Evolutionary conservation across 2,329 filamentous ascomycete genomes (phyloP).

Genomic region (Phyllosticta ampelicida): DNA sequence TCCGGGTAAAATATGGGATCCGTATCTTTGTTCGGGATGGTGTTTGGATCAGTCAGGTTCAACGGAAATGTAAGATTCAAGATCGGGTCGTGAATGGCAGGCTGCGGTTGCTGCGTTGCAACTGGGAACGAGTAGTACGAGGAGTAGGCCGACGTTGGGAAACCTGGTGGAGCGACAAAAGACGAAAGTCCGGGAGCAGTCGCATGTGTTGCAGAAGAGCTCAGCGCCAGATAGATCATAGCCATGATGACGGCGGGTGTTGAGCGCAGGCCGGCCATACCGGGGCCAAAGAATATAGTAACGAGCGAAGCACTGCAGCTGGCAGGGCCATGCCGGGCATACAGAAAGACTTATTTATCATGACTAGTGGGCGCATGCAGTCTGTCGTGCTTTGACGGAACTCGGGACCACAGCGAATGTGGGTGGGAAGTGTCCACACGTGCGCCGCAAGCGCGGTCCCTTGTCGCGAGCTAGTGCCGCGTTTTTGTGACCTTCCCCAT

Average conservation of each 20-base stretch:
- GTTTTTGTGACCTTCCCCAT: neutral
- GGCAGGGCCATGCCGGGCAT: neutral
- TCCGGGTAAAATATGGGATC: conserved; percentile 43
- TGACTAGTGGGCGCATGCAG: neutral
- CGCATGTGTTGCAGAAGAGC: neutral
- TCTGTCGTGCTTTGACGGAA: neutral
- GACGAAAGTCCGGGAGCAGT: conserved; percentile 24
- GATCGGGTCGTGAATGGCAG: conserved; percentile 43
- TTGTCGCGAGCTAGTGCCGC: neutral
- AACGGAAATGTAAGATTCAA: conserved; percentile 44
- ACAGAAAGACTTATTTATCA: neutral
- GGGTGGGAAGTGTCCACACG: neutral
- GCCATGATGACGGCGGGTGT: conserved; percentile 24
- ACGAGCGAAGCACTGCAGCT: neutral
- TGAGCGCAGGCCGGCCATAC: neutral
- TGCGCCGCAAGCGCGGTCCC: neutral
- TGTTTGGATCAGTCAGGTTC: conserved; percentile 44
- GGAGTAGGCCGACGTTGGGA: conserved; percentile 41
- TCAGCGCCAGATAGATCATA: conserved; percentile 18
- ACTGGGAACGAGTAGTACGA: conserved; percentile 38
- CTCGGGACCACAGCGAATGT: neutral
- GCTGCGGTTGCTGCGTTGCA: conserved; percentile 42
- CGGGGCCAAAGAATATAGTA: neutral
- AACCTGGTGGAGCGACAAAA: conserved; percentile 36
- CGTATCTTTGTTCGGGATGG: conserved; percentile 37